Conservation (phyloP, 148 eudicot genomes). For the Cornus kousa region DNA sequence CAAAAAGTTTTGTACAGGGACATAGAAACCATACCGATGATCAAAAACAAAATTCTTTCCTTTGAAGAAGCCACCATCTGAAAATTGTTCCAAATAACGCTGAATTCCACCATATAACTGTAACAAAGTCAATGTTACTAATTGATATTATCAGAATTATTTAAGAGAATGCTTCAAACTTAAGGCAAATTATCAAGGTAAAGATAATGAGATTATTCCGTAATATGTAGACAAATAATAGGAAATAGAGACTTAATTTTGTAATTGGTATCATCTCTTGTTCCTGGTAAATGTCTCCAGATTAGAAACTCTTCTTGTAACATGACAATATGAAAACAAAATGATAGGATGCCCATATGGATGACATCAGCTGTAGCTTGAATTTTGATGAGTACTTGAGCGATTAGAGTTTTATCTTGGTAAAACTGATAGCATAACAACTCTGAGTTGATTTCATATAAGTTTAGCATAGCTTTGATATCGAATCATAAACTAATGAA, state of each 20-base stretch:
- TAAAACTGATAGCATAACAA: background rate
- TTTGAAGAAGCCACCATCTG: slow-evolving; percentile 92
- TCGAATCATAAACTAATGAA: too few species aligned
- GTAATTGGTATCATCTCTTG: background rate
- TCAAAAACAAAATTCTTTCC: slow-evolving; percentile 98
- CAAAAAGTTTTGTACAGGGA: slow-evolving; percentile 60
- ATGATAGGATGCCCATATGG: background rate
- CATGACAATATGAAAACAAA: background rate
- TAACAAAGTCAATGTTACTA: slow-evolving; percentile 21
- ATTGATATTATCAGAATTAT: slow-evolving; percentile 2
- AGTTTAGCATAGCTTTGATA: background rate
- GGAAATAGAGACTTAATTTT: background rate
- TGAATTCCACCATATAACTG: slow-evolving; percentile 96
- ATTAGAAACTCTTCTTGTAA: background rate
- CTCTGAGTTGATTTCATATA: too few species aligned
- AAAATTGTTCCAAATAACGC: slow-evolving; percentile 89
- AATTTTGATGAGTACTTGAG: background rate
- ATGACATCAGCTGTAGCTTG: background rate
- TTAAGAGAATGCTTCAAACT: background rate
- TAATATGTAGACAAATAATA: background rate
- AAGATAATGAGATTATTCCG: background rate
- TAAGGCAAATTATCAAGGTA: background rate
- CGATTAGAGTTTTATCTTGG: background rate
- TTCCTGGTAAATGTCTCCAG: background rate
- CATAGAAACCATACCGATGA: slow-evolving; percentile 54